Base-by-base conservation (phyloP, 2,329 filamentous ascomycete species). In the Septoria petroselini region DNA sequence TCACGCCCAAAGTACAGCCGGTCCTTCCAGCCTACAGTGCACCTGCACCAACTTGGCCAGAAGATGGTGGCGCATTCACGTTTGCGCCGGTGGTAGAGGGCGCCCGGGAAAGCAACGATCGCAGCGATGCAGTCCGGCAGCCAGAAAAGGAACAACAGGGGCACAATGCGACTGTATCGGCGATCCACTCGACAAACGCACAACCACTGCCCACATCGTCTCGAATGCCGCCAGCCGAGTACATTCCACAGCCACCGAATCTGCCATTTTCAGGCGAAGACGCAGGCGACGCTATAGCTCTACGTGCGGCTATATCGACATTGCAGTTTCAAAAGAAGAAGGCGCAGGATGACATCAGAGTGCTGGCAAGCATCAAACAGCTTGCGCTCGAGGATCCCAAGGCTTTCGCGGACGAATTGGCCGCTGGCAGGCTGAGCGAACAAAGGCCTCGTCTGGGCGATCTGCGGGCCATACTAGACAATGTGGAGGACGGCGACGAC, bases 231-330 rank as follows among this genome's bases (percentile, higher is more conserved):
- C 60, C 58, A 18, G 58, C 60, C 7, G 53, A 64, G 29, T 74
- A 72, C 60, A 72, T 70, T 25, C 63, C 67, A 11, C 70, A 68
- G 50, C 74, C 74, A 19, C 62, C 70, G 18, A 67, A 72, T 14
- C 64, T 71, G 35, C 70, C 74, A 6, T 76, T 77, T 58, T 70
- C 70, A 15, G 70, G 72, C 58, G 71, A 69, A 52, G 71, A 76
- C 42, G 95, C 95, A 64, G 84, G 88, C 6, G 91, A 97, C 73
- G 89, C 86, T 18, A 85, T 96, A 53, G 91, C 91, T 4, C 77
- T 96, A 52, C 84, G 85, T 58, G 88, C 86, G 19, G 88, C 91
- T 38, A 89, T 96, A 53, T 85, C 88, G 7, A 83, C 95, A 43
- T 76, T 97, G 39, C 89, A 95, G 71, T 77, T 95, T 58, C 91